phyloP scores from a whole-genome alignment of 345 rosid genomes.

The Eucalyptus cloeziana region DNA sequence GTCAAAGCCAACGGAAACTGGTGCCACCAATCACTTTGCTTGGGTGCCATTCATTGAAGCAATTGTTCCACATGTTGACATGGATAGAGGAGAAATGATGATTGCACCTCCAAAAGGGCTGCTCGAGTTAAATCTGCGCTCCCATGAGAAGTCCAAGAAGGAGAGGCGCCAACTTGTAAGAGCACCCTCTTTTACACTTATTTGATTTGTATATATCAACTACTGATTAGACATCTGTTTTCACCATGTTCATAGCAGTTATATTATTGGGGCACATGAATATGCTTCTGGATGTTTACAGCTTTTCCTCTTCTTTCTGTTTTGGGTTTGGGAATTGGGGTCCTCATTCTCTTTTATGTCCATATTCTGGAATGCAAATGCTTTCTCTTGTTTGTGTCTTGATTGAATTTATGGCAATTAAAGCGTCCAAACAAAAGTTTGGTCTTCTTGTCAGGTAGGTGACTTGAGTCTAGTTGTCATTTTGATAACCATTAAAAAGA shows the following conservation, averaged over 20 bases:
- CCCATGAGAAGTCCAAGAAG: constrained; percentile 72
- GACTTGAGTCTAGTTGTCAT: background rate
- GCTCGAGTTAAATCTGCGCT: constrained; percentile 60
- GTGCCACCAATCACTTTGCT: constrained; percentile 33
- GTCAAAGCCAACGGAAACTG: constrained; percentile 11
- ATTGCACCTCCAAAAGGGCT: constrained; percentile 91
- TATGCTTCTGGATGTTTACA: background rate
- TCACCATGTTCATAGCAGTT: background rate
- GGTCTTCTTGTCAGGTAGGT: background rate
- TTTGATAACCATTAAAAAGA: background rate
- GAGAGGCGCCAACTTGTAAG: constrained; percentile 95
- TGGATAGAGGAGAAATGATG: constrained; percentile 52
- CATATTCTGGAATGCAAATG: background rate
- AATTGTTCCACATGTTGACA: constrained; percentile 80
- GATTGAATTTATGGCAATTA: background rate
- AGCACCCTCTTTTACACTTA: constrained; percentile 2
- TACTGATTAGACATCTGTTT: background rate
- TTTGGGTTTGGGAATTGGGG: background rate
- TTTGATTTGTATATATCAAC: background rate
- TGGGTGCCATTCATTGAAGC: constrained; percentile 89
- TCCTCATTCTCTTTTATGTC: background rate
- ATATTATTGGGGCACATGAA: background rate
- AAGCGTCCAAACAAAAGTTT: background rate
- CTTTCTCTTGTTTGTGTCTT: background rate
- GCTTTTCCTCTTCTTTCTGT: background rate